Conservation (phyloP, 148 eudicot species). For the Polygonum aviculare region DNA sequence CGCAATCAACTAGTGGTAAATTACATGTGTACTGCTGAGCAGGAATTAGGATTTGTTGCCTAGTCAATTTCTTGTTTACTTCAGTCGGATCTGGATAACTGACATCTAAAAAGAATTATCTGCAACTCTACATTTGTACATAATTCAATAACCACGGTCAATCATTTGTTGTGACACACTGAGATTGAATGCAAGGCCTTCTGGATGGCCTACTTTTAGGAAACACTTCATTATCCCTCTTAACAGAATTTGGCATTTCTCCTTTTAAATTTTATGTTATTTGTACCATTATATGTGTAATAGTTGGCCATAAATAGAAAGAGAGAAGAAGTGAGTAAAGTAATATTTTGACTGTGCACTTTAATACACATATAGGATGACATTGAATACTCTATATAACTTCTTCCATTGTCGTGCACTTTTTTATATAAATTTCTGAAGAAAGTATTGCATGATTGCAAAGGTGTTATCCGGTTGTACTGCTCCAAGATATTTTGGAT, state of each 20-base stretch:
- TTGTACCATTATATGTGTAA: neutral
- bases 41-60: neutral
- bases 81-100: neutral
- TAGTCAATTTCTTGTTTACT: neutral
- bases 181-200: neutral
- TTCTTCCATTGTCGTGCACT: neutral
- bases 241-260: neutral
- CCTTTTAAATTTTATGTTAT: neutral
- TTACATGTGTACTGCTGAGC: neutral
- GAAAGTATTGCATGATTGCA: neutral
- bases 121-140: neutral
- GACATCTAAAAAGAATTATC: neutral
- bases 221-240: neutral
- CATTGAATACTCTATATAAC: neutral
- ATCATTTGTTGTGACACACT: neutral
- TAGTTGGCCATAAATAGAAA: neutral
- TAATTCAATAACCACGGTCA: neutral
- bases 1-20: neutral
- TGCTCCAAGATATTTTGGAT: neutral
- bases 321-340: neutral
- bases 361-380: neutral
- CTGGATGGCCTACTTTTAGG: neutral
- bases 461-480: neutral
- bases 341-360: neutral
- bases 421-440: neutral